These are phyloP conservation scores for Saccharomycopsis sp. DNA, from an alignment of 805 yeast species.

Conservation along the genomic window DNA sequence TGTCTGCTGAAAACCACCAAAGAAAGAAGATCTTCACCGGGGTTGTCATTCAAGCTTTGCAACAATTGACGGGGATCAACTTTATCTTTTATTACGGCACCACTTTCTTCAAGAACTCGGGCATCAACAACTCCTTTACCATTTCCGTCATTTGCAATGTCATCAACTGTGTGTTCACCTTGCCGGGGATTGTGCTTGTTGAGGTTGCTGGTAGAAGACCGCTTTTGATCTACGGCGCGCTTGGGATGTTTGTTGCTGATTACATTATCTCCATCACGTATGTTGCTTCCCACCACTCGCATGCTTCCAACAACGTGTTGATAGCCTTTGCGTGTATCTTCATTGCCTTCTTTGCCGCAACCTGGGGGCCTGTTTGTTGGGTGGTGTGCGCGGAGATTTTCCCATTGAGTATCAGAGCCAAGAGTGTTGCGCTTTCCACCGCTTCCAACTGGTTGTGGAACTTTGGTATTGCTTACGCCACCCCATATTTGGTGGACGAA, in stretches of 20 bases:
- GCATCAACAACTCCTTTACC: constrained; percentile 40
- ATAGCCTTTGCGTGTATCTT: constrained; percentile 50
- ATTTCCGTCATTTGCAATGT: constrained; percentile 37
- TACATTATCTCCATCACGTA: constrained; percentile 49
- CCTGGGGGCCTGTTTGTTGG: constrained; percentile 59
- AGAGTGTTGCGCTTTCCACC: constrained; percentile 44
- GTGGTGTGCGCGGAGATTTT: constrained; percentile 45
- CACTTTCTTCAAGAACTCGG: constrained; percentile 45
- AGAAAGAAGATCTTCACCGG: constrained; percentile 37
- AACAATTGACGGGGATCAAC: constrained; percentile 67
- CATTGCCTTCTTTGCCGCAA: constrained; percentile 68
- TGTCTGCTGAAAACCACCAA: constrained; percentile 31
- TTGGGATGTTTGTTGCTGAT: constrained; percentile 54
- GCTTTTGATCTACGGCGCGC: constrained; percentile 51
- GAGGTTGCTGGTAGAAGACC: constrained; percentile 62
- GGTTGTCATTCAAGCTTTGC: constrained; percentile 40
- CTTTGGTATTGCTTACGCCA: constrained; percentile 46
- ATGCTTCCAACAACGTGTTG: constrained; percentile 37
- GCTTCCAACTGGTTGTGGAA: constrained; percentile 34
- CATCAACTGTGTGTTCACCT: constrained; percentile 40
- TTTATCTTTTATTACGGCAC: constrained; percentile 66
- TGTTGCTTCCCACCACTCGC: constrained; percentile 24
- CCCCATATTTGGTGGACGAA: constrained; percentile 40
- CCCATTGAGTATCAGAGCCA: constrained; percentile 42
- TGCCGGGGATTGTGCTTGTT: constrained; percentile 45